A percentile compares a stretch with the other conserved stretches of the same genome.
These are phyloP conservation scores for Tetrahymena borealis DNA, from an alignment of 73 alveolate genomes.

Conservation along the genomic window DNA sequence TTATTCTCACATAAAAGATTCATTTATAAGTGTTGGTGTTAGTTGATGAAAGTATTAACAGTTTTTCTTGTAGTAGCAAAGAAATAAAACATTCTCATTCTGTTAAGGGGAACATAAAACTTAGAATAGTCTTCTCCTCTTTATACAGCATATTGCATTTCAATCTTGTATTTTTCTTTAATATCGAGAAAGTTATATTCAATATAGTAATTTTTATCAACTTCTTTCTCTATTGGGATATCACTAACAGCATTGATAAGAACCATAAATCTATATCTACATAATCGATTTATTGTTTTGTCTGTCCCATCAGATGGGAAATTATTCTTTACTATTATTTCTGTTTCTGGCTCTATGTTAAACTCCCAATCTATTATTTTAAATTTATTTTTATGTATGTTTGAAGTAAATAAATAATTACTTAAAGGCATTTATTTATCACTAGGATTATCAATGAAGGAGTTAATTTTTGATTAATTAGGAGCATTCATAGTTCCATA, in stretches of 20 bases:
- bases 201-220: not conserved
- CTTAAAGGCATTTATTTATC: not conserved
- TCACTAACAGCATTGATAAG: not conserved
- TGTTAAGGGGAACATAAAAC: not conserved
- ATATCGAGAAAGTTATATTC: not conserved
- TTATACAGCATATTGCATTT: slow-evolving; percentile 10
- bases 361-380: not conserved
- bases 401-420: not conserved
- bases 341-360: not conserved
- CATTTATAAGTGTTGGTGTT: not conserved
- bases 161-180: not conserved
- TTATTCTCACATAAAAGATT: not conserved
- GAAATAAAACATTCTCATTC: slow-evolving; percentile 19
- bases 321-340: not conserved
- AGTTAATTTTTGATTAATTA: not conserved
- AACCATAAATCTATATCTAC: not conserved
- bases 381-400: not conserved
- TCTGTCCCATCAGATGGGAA: not conserved
- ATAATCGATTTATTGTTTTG: not conserved
- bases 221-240: not conserved
- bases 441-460: not conserved
- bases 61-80: slow-evolving; percentile 11
- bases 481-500: not conserved
- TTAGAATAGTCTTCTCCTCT: not conserved
- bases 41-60: not conserved